Percentiles rank a stretch among this genome's conserved stretches.
Conservation (phyloP, 1,284 basidiomycete species). For the Ceratobasidium sp. region DNA sequence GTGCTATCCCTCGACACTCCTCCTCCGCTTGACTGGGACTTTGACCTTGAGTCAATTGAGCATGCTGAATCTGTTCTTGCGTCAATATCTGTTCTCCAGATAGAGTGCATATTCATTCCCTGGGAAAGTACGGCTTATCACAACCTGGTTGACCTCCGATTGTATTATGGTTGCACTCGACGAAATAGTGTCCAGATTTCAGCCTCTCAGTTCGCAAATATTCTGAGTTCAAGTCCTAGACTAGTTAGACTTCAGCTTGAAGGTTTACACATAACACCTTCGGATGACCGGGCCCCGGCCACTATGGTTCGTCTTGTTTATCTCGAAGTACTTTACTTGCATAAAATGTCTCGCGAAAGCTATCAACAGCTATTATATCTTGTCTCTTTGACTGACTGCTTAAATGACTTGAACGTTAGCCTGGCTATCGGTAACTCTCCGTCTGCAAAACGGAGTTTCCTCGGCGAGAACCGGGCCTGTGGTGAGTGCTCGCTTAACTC, state of each 20-base stretch:
- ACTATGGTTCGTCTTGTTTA: background rate
- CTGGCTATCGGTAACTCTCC: too few relatives aligned
- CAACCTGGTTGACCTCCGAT: too few relatives aligned
- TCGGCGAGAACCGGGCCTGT: too few relatives aligned
- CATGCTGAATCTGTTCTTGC: background rate
- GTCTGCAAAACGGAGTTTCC: too few relatives aligned
- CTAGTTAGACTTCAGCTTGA: background rate
- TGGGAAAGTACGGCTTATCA: background rate
- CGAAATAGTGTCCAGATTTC: background rate
- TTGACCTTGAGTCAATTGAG: background rate
- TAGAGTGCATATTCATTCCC: background rate
- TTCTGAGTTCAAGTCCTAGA: slow-evolving; percentile 6
- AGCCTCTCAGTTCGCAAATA: background rate
- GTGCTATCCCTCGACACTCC: background rate
- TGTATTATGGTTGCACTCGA: too few relatives aligned
- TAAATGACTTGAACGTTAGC: background rate
- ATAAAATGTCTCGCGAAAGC: background rate
- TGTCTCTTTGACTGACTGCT: background rate
- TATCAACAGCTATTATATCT: background rate
- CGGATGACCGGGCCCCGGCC: background rate
- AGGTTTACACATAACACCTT: background rate
- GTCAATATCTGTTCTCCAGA: background rate
- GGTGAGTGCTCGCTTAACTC: too few relatives aligned
- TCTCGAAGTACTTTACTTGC: background rate
- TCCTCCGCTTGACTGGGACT: background rate